These are phyloP conservation scores for Cercophora scortea DNA, from an alignment of 495 filamentous ascomycete genomes.

Conservation along the genomic window DNA sequence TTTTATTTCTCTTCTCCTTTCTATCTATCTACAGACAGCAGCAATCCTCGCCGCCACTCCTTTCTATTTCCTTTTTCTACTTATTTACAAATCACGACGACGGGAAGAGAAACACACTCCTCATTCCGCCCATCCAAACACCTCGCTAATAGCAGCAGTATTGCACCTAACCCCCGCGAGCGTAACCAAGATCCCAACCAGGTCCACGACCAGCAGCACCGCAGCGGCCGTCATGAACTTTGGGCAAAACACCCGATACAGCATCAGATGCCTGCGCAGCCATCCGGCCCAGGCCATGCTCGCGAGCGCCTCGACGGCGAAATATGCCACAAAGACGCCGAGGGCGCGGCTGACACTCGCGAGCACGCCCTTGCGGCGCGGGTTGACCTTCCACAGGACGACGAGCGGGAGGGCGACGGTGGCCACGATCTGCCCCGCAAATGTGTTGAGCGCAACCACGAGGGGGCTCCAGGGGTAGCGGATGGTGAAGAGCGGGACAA, in stretches of 20 bases:
- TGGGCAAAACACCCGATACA: constrained; percentile 91
- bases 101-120: neutral
- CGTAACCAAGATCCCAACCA: constrained; percentile 60
- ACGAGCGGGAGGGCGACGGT: constrained; percentile 70
- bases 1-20: neutral
- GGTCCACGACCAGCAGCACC: constrained; percentile 66
- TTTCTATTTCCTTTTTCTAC: neutral
- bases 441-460: constrained; percentile 75
- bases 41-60: neutral
- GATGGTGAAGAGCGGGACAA: constrained; percentile 77
- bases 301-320: constrained; percentile 69
- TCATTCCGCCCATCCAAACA: constrained; percentile 72
- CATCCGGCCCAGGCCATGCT: constrained; percentile 84
- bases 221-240: constrained; percentile 78
- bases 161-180: constrained; percentile 66
- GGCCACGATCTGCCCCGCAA: constrained; percentile 80
- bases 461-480: constrained; percentile 86
- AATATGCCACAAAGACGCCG: constrained; percentile 68
- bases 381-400: constrained; percentile 74
- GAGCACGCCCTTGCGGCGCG: constrained; percentile 51
- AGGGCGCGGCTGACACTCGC: constrained; percentile 61
- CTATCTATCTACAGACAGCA: no score
- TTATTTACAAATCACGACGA: no score
- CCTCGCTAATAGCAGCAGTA: constrained; percentile 67
- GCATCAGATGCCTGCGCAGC: constrained; percentile 86